Evolutionary conservation across 2,329 filamentous ascomycete genomes (phyloP).

Genomic region (Claviceps fusiformis): DNA sequence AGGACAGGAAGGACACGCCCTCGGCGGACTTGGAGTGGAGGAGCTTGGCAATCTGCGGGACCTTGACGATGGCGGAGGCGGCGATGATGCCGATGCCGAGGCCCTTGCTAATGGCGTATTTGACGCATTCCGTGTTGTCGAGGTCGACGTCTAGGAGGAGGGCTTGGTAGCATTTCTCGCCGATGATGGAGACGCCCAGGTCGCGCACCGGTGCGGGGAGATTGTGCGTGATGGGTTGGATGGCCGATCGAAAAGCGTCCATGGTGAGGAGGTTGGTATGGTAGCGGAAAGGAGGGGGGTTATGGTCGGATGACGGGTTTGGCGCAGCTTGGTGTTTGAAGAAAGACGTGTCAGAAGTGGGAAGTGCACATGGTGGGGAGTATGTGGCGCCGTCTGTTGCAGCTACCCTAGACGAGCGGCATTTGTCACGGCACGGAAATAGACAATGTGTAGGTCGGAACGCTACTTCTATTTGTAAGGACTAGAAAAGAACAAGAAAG

Average conservation of each 20-base stretch:
- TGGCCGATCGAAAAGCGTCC: conserved; percentile 46
- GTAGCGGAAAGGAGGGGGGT: neutral
- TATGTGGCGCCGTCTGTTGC: neutral
- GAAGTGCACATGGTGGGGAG: too few relatives aligned
- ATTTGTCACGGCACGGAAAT: too few relatives aligned
- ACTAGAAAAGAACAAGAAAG: too few relatives aligned
- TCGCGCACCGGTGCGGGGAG: conserved; percentile 64
- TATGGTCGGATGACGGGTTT: neutral
- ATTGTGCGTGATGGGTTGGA: conserved; percentile 58
- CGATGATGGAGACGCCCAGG: conserved; percentile 66
- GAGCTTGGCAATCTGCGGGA: conserved; percentile 93
- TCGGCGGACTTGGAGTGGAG: conserved; percentile 64
- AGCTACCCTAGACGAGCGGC: neutral
- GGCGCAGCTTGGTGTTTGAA: neutral
- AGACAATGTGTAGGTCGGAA: too few relatives aligned
- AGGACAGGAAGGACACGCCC: conserved; percentile 80
- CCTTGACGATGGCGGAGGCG: conserved; percentile 83
- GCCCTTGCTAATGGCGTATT: conserved; percentile 80
- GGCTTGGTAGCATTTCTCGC: conserved; percentile 69
- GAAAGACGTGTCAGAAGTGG: neutral
- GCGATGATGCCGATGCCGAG: conserved; percentile 89
- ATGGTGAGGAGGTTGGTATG: conserved; percentile 23
- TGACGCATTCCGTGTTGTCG: conserved; percentile 64
- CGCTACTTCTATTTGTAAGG: too few relatives aligned
- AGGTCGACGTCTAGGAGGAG: conserved; percentile 77